Percentiles rank a stretch among this genome's conserved stretches.
Evolutionary conservation across 129 eudicot species (phyloP).

Genomic region (Sambucus nigra): DNA sequence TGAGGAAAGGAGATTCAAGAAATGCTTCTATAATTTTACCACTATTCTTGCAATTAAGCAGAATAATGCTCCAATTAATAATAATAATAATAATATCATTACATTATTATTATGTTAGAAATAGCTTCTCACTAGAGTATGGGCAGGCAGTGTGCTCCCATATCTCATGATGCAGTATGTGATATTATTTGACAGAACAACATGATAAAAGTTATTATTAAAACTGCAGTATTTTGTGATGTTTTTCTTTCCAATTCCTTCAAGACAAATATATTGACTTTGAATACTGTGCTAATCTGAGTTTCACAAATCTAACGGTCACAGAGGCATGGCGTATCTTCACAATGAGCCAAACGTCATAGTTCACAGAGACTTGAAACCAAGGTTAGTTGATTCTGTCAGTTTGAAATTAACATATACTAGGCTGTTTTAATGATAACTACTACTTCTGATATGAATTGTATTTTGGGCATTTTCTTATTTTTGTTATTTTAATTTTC

Average conservation of each 20-base stretch:
- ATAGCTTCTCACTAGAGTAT: no score
- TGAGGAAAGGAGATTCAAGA: no score
- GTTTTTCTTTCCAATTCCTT: no score
- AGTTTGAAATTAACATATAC: neutral
- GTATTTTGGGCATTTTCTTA: no score
- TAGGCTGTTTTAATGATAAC: no score
- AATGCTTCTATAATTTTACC: no score
- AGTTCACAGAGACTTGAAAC: constrained; percentile 86
- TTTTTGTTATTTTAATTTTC: neutral
- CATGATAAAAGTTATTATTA: neutral
- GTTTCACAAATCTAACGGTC: constrained; percentile 6
- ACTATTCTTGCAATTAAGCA: neutral
- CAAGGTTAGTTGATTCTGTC: constrained; percentile 50
- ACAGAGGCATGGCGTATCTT: constrained; percentile 98
- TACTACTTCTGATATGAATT: neutral
- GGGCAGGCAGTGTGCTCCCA: no score
- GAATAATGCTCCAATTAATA: no score
- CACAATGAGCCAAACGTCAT: constrained; percentile 96
- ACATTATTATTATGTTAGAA: no score
- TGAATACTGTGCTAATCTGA: constrained; percentile 6
- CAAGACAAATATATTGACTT: neutral
- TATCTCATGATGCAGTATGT: no score
- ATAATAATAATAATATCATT: no score
- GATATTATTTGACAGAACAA: no score
- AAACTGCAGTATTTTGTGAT: neutral